Evolutionary conservation across 306 rosid species (phyloP).

Genomic region (Cucumis sativus): DNA sequence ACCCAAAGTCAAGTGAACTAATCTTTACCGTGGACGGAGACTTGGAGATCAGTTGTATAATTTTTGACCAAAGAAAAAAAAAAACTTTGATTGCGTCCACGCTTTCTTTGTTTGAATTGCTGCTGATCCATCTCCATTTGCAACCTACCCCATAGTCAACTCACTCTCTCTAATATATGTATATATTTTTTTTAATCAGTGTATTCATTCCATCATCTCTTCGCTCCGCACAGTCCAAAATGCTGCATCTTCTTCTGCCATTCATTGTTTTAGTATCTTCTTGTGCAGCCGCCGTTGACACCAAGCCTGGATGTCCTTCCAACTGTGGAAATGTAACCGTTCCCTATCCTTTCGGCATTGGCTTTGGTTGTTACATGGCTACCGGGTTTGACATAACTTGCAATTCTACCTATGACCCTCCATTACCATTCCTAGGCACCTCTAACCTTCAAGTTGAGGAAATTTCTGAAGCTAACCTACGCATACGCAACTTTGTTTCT

Average conservation of each 20-base stretch:
- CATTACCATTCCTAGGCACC: neutral
- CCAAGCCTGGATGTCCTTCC: neutral
- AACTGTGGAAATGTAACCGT: conserved; percentile 2
- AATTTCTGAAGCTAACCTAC: neutral
- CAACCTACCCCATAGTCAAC: too few relatives aligned
- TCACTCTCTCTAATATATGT: too few relatives aligned
- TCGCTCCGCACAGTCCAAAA: neutral
- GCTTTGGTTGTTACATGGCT: neutral
- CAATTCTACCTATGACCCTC: neutral
- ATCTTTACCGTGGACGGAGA: too few relatives aligned
- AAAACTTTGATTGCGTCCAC: too few relatives aligned
- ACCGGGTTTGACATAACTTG: neutral
- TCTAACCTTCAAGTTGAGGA: neutral
- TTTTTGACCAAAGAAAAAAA: too few relatives aligned
- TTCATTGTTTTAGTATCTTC: neutral
- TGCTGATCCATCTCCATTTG: too few relatives aligned
- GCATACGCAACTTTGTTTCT: neutral
- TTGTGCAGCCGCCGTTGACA: neutral
- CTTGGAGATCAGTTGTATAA: too few relatives aligned
- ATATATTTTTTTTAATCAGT: too few relatives aligned
- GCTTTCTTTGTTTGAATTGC: too few relatives aligned
- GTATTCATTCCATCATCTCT: too few relatives aligned
- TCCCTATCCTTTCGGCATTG: neutral
- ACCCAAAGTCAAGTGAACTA: too few relatives aligned
- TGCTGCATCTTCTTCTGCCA: neutral